A percentile compares a stretch with the other conserved stretches of the same genome.
These are phyloP conservation scores for Cutaneotrichosporon sp. DNA, from an alignment of 1,284 basidiomycete genomes.

Conservation along the genomic window DNA sequence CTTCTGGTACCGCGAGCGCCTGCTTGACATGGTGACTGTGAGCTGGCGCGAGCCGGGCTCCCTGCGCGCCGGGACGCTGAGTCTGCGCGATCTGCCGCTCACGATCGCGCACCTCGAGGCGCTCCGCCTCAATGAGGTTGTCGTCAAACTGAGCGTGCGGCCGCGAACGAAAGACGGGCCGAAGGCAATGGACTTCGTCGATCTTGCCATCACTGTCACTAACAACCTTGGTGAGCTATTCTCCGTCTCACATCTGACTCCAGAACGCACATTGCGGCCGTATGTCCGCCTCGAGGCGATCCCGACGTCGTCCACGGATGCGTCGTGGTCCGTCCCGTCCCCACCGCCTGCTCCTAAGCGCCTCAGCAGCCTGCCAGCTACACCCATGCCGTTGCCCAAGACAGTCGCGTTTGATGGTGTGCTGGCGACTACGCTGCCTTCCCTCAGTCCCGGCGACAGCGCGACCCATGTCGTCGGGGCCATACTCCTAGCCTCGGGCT, in stretches of 20 bases:
- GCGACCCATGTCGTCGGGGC: conserved; percentile 58
- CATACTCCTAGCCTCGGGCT: conserved; percentile 69
- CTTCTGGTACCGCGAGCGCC: conserved; percentile 90
- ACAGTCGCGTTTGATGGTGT: conserved; percentile 67
- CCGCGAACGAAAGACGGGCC: conserved; percentile 50
- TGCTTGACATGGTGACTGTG: conserved; percentile 64
- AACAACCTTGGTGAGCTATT: conserved; percentile 53
- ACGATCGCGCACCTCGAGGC: conserved; percentile 68
- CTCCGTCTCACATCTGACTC: neutral
- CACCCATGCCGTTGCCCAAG: conserved; percentile 55
- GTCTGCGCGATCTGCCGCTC: conserved; percentile 68
- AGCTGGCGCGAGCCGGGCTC: conserved; percentile 83
- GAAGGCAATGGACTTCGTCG: conserved; percentile 56
- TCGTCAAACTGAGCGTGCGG: conserved; percentile 49
- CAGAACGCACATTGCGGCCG: conserved; percentile 28
- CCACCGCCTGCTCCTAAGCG: conserved; percentile 13
- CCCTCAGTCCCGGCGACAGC: conserved; percentile 55
- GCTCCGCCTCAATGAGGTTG: conserved; percentile 62
- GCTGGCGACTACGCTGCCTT: conserved; percentile 57
- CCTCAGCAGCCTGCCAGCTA: conserved; percentile 14
- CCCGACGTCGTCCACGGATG: conserved; percentile 25
- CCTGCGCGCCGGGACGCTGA: conserved; percentile 65
- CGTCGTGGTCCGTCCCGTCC: conserved; percentile 27
- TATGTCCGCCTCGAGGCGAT: conserved; percentile 40
- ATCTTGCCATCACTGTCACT: conserved; percentile 50